Evolutionary conservation across 441 rosid species (phyloP).

Genomic region (Raphanus hybrid): DNA sequence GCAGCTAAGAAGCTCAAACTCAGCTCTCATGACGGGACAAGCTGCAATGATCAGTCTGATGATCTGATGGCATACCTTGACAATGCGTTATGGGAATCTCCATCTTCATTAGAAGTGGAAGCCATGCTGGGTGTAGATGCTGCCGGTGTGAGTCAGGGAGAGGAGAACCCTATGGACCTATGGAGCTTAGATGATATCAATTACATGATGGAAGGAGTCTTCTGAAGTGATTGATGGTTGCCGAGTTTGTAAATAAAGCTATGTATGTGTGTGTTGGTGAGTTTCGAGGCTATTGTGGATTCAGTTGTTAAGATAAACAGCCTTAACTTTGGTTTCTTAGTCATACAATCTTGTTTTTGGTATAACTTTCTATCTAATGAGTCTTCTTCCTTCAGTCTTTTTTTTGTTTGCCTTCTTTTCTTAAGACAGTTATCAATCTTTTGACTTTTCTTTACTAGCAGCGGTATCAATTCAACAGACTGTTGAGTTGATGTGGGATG

Average conservation of each 20-base stretch:
- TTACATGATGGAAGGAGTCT: conserved; percentile 52
- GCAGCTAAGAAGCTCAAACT: conserved; percentile 65
- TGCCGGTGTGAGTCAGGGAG: conserved; percentile 54
- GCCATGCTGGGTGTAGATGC: conserved; percentile 60
- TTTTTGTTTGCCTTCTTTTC: neutral
- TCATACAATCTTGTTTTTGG: neutral
- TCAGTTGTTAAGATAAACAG: conserved; percentile 5
- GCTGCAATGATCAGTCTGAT: conserved; percentile 28
- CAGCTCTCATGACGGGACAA: conserved; percentile 41
- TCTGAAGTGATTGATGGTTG: conserved; percentile 48
- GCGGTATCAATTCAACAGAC: conserved; percentile 27
- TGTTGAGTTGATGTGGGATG: conserved; percentile 46
- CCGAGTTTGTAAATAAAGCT: conserved; percentile 76
- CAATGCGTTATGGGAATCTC: conserved; percentile 65
- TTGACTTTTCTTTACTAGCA: too few relatives aligned
- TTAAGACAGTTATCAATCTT: too few relatives aligned
- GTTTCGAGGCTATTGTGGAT: neutral
- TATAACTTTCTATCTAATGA: conserved; percentile 3
- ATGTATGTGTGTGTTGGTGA: conserved; percentile 71
- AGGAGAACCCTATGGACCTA: conserved; percentile 61
- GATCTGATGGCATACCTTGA: conserved; percentile 68
- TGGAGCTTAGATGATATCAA: conserved; percentile 85
- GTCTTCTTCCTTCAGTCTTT: conserved; percentile 11
- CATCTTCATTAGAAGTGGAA: conserved; percentile 60
- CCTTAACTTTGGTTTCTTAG: neutral